Conservation (phyloP, 164 flowering plant species). For the Berberis thunbergii region DNA sequence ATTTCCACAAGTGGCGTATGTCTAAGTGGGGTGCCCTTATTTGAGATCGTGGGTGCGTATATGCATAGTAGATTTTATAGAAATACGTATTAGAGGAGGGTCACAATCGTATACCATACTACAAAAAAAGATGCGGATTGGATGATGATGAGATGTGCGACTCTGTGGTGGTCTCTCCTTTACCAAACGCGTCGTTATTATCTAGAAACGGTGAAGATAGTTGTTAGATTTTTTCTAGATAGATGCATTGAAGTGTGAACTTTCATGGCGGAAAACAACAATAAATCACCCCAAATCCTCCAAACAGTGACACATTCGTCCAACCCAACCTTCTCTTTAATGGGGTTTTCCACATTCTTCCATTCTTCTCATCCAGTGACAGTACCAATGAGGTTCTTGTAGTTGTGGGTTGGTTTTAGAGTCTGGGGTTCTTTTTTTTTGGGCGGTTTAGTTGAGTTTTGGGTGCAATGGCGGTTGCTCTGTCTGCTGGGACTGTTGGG, state of each 20-base stretch:
- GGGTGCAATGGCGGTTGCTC: constrained; percentile 15
- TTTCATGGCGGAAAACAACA: too few species aligned
- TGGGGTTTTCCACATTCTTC: too few species aligned
- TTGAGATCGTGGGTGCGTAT: background rate
- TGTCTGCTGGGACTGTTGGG: constrained; percentile 14
- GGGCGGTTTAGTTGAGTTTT: background rate
- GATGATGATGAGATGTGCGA: constrained; percentile 8
- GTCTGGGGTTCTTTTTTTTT: background rate
- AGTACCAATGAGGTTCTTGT: background rate
- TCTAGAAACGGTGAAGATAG: constrained; percentile 1
- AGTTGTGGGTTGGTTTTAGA: background rate
- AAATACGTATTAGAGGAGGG: background rate
- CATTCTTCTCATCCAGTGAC: too few species aligned
- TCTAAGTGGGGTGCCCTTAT: too few species aligned
- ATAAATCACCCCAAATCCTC: too few species aligned
- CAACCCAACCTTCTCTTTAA: too few species aligned
- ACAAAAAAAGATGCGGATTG: too few species aligned
- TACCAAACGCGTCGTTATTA: constrained; percentile 18
- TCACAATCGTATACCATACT: background rate
- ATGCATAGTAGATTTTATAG: background rate
- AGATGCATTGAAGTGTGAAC: too few species aligned
- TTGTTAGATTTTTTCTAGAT: too few species aligned
- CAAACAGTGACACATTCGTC: too few species aligned
- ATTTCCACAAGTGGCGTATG: too few species aligned
- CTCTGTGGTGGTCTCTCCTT: background rate